Evolutionary conservation across 306 rosid genomes (phyloP), one percentile per base, ranked within the genome.

Genomic region (Casuarina glauca): DNA sequence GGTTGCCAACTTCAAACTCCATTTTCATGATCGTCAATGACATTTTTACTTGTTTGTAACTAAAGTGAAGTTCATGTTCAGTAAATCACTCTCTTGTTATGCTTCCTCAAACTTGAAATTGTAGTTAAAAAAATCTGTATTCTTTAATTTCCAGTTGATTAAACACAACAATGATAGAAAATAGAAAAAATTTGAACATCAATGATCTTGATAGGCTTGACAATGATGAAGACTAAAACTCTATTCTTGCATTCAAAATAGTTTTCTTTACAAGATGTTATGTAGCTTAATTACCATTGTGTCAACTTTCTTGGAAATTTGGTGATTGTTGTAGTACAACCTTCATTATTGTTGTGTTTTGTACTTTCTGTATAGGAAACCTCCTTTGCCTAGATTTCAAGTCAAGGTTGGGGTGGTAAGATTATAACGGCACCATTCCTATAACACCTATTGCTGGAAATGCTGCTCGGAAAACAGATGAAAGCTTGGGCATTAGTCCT

Each of bases 311-410:
- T 68, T 49, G 75, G 49, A 41, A 35, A 63, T 45, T 26, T 61
- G 44, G 68, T 66, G 50, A 66, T 52, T 74, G 46, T 78, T 69
- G 58, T 84, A 19, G 53, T 72, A 73, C 71, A 72, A 1, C n/a
- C 0, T 19, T 76, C 12, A 45, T 67, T 52, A 26, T 26, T 73
- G 48, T 20, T 32, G 19, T 79, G 69, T 62, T 68, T 36, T 83
- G 50, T 42, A 55, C 43, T 73, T 77, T 81, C 72, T 84, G 90
- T 85, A 93, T 94, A 93, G 98, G 78, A 96, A 93, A 85, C 81
- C 93, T 74, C 98, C 98, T 76, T 96, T 97, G 81, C 99, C 98
- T 4, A 96, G 99, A 78, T 96, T 96, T 84, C 84, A 90, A 87
- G 92, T 96, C 74, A 98, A 96, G 84, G 83, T 93, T 77, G 97